A percentile compares a stretch with the other conserved stretches of the same genome.
phyloP scores from a whole-genome alignment of 495 filamentous ascomycete genomes.

The Pyrenula massariospora region DNA sequence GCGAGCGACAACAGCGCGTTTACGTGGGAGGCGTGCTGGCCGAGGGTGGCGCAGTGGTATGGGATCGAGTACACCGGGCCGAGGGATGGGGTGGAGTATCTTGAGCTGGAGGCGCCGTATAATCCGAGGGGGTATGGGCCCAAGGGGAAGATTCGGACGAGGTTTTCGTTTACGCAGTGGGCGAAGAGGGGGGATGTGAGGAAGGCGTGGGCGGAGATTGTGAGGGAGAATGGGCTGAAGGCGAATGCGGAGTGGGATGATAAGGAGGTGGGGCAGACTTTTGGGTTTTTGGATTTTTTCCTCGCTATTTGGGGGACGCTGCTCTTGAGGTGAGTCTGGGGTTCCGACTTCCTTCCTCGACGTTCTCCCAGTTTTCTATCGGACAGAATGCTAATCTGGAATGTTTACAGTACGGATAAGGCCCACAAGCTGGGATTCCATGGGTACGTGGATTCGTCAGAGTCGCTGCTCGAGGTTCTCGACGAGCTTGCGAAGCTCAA shows the following conservation, averaged over 20 bases:
- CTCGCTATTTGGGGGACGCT: background rate
- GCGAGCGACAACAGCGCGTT: conserved; percentile 27
- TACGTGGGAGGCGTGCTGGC: conserved; percentile 33
- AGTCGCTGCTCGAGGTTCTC: conserved; percentile 20
- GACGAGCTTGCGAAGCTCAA: conserved; percentile 18
- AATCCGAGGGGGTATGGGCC: conserved; percentile 23
- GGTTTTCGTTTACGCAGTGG: conserved; percentile 31
- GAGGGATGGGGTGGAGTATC: conserved; percentile 14
- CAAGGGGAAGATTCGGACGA: conserved; percentile 16
- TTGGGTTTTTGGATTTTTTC: background rate
- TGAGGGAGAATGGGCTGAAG: conserved; percentile 6
- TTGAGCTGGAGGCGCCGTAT: conserved; percentile 5
- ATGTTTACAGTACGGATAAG: conserved; percentile 20
- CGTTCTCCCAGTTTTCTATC: too few species aligned
- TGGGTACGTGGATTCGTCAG: conserved; percentile 26
- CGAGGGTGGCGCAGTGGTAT: conserved; percentile 30
- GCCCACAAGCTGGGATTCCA: conserved; percentile 24
- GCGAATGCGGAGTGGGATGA: background rate
- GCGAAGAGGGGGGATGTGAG: conserved; percentile 29
- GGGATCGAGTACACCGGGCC: conserved; percentile 16
- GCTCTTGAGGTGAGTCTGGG: background rate
- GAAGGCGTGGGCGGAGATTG: conserved; percentile 24
- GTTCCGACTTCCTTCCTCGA: too few species aligned
- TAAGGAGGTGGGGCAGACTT: background rate
- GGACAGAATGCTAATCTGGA: too few species aligned